Evolutionary conservation across 257 asterid genomes (phyloP).

Genomic region (Petunia axillaris): DNA sequence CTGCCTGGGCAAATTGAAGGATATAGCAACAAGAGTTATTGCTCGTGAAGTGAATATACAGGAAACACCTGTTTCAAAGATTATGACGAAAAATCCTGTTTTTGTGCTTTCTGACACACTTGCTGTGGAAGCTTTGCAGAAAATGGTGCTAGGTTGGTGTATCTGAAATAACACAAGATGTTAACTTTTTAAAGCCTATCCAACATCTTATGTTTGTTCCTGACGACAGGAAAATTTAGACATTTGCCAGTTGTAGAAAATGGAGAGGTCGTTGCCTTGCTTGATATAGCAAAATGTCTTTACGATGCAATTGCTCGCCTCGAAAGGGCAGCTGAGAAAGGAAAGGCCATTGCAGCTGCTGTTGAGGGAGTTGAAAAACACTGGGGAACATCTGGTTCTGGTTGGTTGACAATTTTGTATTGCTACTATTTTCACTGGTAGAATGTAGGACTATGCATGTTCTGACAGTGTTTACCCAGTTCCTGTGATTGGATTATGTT

Average conservation of each 20-base stretch:
- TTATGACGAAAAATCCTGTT: constrained; percentile 94
- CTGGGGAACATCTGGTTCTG: constrained; percentile 32
- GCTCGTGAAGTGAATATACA: constrained; percentile 76
- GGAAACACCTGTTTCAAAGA: constrained; percentile 87
- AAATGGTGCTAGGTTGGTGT: constrained; percentile 92
- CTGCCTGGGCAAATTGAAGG: constrained; percentile 48
- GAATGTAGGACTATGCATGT: neutral
- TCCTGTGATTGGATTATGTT: constrained; percentile 5
- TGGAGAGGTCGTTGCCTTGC: constrained; percentile 94
- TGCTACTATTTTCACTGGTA: constrained; percentile 12
- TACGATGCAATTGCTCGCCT: constrained; percentile 42
- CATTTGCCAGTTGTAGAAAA: constrained; percentile 95
- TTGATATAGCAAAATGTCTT: constrained; percentile 93
- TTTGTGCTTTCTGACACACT: constrained; percentile 98
- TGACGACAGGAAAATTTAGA: constrained; percentile 83
- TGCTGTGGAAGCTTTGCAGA: constrained; percentile 97
- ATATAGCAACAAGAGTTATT: constrained; percentile 82
- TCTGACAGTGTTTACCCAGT: neutral
- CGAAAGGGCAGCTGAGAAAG: constrained; percentile 37
- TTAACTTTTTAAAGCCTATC: neutral
- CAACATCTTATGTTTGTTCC: constrained; percentile 6
- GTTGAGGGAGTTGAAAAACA: constrained; percentile 33
- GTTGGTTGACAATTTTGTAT: constrained; percentile 25
- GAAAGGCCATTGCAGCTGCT: constrained; percentile 35
- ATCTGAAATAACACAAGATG: constrained; percentile 12